Percentiles rank a stretch among this genome's conserved stretches.
These are phyloP conservation scores for Leucosporidium creatinivorum DNA, from an alignment of 768 basidiomycete genomes.

Conservation along the genomic window DNA sequence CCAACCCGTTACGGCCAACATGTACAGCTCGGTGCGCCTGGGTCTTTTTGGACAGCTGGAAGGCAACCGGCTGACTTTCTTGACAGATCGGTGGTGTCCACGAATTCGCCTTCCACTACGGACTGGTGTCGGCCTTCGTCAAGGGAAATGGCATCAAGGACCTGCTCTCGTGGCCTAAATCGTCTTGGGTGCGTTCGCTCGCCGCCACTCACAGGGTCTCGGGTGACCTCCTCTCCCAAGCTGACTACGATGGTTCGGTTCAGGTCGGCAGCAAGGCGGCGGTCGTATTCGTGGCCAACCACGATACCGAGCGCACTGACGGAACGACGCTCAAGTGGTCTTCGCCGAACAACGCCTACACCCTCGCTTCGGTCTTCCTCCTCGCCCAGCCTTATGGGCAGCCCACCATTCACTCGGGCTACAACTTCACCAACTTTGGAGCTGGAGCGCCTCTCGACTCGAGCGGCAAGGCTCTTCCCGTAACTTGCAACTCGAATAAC, in stretches of 20 bases:
- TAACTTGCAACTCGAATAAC: neutral
- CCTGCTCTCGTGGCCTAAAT: neutral
- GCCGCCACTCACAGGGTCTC: too few relatives aligned
- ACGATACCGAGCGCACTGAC: neutral
- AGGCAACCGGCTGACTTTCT: too few relatives aligned
- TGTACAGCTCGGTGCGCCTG: neutral
- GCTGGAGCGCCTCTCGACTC: neutral
- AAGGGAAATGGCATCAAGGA: neutral
- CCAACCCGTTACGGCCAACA: neutral
- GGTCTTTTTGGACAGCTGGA: too few relatives aligned
- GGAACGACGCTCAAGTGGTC: neutral
- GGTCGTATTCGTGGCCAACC: neutral
- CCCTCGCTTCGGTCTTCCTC: neutral
- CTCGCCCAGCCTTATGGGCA: neutral
- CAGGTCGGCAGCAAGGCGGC: too few relatives aligned
- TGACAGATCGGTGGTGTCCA: neutral
- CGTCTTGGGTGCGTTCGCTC: neutral
- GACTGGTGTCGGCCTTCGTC: neutral
- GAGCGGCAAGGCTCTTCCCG: neutral
- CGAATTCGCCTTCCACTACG: neutral
- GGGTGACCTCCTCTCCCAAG: too few relatives aligned
- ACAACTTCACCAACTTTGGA: neutral
- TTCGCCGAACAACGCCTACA: neutral
- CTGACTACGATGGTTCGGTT: too few relatives aligned
- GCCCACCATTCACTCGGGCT: neutral